These are phyloP conservation scores for Artemisia tridentata DNA, from an alignment of 129 eudicot species.

Conservation along the genomic window DNA sequence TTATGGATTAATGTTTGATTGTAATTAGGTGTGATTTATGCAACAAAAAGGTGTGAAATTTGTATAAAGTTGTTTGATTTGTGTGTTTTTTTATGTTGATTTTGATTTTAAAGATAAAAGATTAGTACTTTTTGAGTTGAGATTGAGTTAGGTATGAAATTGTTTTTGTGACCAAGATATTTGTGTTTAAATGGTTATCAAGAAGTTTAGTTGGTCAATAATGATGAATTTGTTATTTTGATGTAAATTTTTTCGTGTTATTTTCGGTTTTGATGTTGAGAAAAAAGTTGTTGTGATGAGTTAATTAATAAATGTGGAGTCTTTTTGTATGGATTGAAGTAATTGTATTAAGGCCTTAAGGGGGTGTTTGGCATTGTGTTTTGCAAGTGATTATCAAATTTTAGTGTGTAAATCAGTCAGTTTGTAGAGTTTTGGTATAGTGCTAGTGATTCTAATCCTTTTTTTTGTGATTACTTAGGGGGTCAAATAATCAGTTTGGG, in stretches of 20 bases:
- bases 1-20: slow-evolving; percentile 23
- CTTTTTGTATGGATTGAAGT: slow-evolving; percentile 1
- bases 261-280: slow-evolving; percentile 1
- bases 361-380: background rate
- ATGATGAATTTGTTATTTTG: background rate
- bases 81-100: too few species aligned
- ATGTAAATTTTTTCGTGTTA: background rate
- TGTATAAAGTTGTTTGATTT: too few species aligned
- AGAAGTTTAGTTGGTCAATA: background rate
- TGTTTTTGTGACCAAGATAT: background rate
- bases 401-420: too few species aligned
- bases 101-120: slow-evolving; percentile 27
- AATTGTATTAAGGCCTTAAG: background rate
- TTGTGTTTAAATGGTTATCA: slow-evolving; percentile 7
- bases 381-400: too few species aligned
- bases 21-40: background rate
- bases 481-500: too few species aligned
- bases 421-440: too few species aligned
- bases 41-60: too few species aligned
- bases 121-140: slow-evolving; percentile 2
- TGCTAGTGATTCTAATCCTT: too few species aligned
- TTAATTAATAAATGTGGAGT: background rate
- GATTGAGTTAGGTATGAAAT: slow-evolving; percentile 5
- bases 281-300: background rate
- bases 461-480: too few species aligned